phyloP scores from a whole-genome alignment of 1,284 basidiomycete genomes.

The Kwoniella shivajii region DNA sequence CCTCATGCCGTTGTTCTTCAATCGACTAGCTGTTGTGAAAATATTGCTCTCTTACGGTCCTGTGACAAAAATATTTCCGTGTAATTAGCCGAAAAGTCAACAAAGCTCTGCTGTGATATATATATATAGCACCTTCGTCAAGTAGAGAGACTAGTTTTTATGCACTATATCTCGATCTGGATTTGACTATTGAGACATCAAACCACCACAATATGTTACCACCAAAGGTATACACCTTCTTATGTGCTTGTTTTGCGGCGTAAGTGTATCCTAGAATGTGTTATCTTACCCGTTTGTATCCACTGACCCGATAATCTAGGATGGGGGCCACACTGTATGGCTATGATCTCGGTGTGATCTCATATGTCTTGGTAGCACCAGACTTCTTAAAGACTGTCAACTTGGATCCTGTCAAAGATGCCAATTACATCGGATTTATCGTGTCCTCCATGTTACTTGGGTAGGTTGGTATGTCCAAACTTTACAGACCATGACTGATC shows the following conservation, averaged over 20 bases:
- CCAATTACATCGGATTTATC: conserved; percentile 56
- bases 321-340: conserved; percentile 50
- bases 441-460: conserved; percentile 52
- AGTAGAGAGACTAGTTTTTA: too few relatives aligned
- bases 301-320: conserved; percentile 10
- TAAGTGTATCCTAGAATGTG: conserved; percentile 27
- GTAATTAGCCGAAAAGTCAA: too few relatives aligned
- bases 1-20: too few relatives aligned
- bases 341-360: conserved; percentile 56
- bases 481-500: background rate
- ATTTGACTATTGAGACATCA: background rate
- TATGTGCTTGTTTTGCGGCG: conserved; percentile 64
- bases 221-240: conserved; percentile 62
- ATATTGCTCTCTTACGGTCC: too few relatives aligned
- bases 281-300: conserved; percentile 29
- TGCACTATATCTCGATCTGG: too few relatives aligned
- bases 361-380: conserved; percentile 55
- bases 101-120: too few relatives aligned
- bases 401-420: conserved; percentile 45
- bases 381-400: conserved; percentile 44
- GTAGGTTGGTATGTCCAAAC: conserved; percentile 12
- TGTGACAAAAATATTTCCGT: too few relatives aligned
- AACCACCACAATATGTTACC: conserved; percentile 24
- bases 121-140: too few relatives aligned
- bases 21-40: too few relatives aligned